Evolutionary conservation across 768 basidiomycete species (phyloP), one percentile per base, ranked within the genome.

Genomic region (Amanita rimosa): DNA sequence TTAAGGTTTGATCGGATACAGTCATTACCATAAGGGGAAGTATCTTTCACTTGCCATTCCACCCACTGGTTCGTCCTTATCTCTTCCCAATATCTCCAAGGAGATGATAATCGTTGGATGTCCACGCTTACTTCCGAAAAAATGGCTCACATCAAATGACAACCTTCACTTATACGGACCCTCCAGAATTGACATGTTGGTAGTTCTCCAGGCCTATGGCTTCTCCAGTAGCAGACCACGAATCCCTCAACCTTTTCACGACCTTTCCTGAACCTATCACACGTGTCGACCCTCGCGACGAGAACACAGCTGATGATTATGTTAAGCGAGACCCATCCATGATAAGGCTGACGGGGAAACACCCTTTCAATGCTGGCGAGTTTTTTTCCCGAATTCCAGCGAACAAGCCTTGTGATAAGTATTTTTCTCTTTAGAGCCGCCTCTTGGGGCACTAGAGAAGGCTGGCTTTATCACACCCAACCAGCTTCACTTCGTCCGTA

Each of bases 281-380:
- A 33, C 44, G n/a, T 3, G 44, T 45, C 34, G 44, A 45, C n/a
- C 34, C 31, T 35, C 44, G 44, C 19, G 34, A 52, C 40, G 44
- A 11, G 19, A 33, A 33, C 14, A 62, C 62, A 8, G 61, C 62
- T 1, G 64, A 64, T 42, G 45, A 48, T 26, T 62, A 60, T 62
- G 55, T 66, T 14, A 53, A 53, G 11, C 59, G 66, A 44, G 66
- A 69, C 54, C 50, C 55, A 21, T 54, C 59, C 14, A 67, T 78
- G 38, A 61, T 79, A 19, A 69, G 75, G 2, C 55, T 79, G 45
- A 81, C 79, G 4, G 76, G 76, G 21, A 71, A 74, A 52, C 81
- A 81, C 57, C 81, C 81, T 0, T 79, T 81, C 67, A 83, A 82
- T 58, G 54, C 60, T 26, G 81, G 82, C 57, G 65, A 76, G 0